Evolutionary conservation across 352 stramenopile genomes (phyloP).

Genomic region (Thraustotheca clavata): DNA sequence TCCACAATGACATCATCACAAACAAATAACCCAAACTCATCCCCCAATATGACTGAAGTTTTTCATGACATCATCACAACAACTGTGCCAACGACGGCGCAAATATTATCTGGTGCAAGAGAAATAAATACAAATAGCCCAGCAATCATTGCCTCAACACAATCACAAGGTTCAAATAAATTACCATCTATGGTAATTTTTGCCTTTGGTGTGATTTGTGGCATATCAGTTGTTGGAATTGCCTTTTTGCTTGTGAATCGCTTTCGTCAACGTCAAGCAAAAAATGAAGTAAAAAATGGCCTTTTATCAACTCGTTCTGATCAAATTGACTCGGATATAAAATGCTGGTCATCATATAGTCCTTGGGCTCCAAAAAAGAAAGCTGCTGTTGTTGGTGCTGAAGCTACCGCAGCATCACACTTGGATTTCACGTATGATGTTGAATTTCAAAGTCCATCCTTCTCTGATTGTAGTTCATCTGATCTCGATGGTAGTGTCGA

Average conservation of each 20-base stretch:
- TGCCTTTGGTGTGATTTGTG: background rate
- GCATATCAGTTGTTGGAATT: background rate
- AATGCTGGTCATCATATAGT: background rate
- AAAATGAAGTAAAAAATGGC: too few species aligned
- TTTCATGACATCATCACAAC: too few species aligned
- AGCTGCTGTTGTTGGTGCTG: background rate
- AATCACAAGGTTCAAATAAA: too few species aligned
- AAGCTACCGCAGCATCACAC: background rate
- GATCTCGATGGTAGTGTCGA: background rate
- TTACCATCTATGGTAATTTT: too few species aligned
- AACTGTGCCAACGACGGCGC: too few species aligned
- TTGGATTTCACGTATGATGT: background rate
- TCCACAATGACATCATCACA: too few species aligned
- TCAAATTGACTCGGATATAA: background rate
- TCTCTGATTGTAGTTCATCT: background rate
- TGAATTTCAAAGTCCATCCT: background rate
- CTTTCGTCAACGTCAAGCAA: background rate
- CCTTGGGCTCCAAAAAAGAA: background rate
- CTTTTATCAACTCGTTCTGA: background rate
- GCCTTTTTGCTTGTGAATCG: background rate
- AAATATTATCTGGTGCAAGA: too few species aligned
- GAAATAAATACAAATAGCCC: too few species aligned
- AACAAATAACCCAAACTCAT: too few species aligned
- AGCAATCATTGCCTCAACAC: too few species aligned
- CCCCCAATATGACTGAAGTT: too few species aligned